Evolutionary conservation across 345 rosid genomes (phyloP).

Genomic region (Arabidopsis arenosa): DNA sequence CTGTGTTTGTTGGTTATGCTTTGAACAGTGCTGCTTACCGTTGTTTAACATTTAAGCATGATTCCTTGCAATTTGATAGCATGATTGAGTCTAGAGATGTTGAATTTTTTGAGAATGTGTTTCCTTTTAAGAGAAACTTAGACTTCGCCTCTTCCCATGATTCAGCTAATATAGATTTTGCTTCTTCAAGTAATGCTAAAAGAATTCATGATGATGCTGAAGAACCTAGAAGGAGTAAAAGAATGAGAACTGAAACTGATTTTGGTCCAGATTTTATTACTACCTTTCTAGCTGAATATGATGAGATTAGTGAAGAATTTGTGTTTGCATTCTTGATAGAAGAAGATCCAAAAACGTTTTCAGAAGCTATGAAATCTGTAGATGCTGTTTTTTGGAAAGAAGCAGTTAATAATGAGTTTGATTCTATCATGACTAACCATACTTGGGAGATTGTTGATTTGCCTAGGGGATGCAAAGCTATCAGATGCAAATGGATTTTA

Average conservation of each 20-base stretch:
- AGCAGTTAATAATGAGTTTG: background rate
- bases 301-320: background rate
- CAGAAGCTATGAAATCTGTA: background rate
- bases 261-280: background rate
- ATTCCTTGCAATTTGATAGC: background rate
- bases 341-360: background rate
- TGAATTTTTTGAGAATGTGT: background rate
- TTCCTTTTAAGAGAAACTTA: background rate
- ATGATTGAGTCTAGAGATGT: background rate
- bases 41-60: background rate
- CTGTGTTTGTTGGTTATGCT: background rate
- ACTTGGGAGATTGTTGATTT: background rate
- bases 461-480: background rate
- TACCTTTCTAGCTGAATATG: background rate
- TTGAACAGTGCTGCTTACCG: background rate
- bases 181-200: background rate
- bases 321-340: background rate
- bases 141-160: background rate
- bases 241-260: background rate
- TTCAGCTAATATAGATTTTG: background rate
- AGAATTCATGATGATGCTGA: background rate
- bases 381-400: background rate
- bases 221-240: background rate
- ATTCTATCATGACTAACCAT: background rate
- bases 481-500: background rate